Conservation (phyloP, 768 basidiomycete genomes). For the Leccinellum rugosiceps region DNA sequence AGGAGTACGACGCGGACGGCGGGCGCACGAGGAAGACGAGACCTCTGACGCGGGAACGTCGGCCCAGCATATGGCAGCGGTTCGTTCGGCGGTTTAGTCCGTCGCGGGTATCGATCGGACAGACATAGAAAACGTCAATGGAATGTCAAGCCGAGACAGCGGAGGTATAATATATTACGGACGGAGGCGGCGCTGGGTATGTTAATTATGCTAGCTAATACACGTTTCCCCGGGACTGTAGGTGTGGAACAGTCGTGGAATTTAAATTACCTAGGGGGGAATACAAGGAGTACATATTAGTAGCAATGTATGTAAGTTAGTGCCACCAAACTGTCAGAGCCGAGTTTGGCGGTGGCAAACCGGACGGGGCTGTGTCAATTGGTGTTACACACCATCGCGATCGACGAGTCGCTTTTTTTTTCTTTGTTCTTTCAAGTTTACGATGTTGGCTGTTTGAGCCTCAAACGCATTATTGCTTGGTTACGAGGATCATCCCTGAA, state of each 20-base stretch:
- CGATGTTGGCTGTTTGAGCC: background rate
- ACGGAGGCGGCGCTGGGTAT: background rate
- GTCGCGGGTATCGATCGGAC: conserved; percentile 18
- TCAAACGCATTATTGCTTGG: conserved; percentile 5
- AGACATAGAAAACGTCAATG: conserved; percentile 10
- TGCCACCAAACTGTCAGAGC: no score
- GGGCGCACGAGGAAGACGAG: conserved; percentile 2
- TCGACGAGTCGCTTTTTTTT: no score
- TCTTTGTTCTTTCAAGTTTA: background rate
- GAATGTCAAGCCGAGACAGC: background rate
- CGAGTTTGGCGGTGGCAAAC: no score
- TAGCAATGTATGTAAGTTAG: background rate
- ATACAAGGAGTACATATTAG: background rate
- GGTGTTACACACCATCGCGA: background rate
- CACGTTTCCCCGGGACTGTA: background rate
- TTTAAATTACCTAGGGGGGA: background rate
- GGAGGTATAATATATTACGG: background rate
- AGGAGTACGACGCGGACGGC: background rate
- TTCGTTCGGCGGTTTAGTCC: conserved; percentile 25
- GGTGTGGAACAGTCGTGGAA: background rate
- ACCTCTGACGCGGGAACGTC: conserved; percentile 13
- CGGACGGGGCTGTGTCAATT: no score
- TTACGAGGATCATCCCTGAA: conserved; percentile 15
- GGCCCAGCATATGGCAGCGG: conserved; percentile 25
- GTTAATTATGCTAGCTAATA: background rate